These are phyloP conservation scores for Chytriomyces sp. DNA, from an alignment of 192 early-diverging fungal genomes.

Conservation along the genomic window DNA sequence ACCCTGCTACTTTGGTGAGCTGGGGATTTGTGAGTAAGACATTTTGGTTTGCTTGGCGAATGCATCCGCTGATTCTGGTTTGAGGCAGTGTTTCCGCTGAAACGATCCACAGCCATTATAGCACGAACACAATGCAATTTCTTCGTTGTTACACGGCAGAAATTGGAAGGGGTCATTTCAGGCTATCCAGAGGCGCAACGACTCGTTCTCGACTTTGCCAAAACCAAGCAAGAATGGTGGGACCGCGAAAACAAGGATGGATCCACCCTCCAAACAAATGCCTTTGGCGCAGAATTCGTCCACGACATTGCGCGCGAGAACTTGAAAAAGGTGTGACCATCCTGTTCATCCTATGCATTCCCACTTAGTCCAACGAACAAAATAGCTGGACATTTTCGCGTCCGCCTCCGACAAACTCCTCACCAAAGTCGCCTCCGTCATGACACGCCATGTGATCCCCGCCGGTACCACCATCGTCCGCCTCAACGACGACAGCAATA, in stretches of 20 bases:
- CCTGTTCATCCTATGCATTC: background rate
- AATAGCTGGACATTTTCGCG: constrained; percentile 40
- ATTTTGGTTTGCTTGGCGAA: background rate
- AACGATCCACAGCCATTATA: constrained; percentile 30
- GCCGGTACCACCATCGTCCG: constrained; percentile 35
- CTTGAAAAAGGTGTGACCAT: constrained; percentile 32
- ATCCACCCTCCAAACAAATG: background rate
- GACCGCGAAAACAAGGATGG: background rate
- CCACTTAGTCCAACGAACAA: background rate
- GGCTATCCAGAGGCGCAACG: constrained; percentile 12
- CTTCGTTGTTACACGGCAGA: constrained; percentile 38
- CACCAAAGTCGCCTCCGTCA: constrained; percentile 30
- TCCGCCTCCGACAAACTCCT: constrained; percentile 32
- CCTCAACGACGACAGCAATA: constrained; percentile 38
- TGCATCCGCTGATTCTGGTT: background rate
- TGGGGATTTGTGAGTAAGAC: constrained; percentile 35
- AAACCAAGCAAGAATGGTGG: constrained; percentile 23
- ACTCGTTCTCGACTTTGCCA: constrained; percentile 1
- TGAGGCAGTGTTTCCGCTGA: constrained; percentile 26
- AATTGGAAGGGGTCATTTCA: constrained; percentile 24
- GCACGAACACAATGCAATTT: constrained; percentile 37
- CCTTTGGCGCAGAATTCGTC: constrained; percentile 49
- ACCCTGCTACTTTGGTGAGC: constrained; percentile 36
- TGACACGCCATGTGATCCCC: constrained; percentile 33
- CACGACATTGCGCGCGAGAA: constrained; percentile 39